Evolutionary conservation across 225 moss, liverwort and hornwort species (phyloP), one percentile per base, ranked within the genome.

Genomic region (Bryum argenteum): DNA sequence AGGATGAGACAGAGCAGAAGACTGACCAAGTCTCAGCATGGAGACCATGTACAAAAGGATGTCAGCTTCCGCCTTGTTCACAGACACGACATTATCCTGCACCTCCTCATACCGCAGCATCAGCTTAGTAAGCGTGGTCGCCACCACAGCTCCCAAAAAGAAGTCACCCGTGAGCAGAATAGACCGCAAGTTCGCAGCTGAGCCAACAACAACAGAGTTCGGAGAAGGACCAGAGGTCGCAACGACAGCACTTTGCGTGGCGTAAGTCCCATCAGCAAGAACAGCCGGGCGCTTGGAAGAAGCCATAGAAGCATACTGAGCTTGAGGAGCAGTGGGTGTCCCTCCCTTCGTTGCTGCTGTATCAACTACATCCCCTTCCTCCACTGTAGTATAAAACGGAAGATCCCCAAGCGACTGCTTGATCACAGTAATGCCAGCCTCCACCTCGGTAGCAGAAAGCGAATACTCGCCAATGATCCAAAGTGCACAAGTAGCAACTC

Each of bases 401-500:
- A 93, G 90, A 37, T 96, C 91, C 51, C 96, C 96, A 9, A 96
- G 91, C 5, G 93, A 93, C 55, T 93, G 96, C 75, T 93, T 93
- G 64, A 93, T 83, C 51, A 87, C 84, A 37, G 80, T 52, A 51
- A 96, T 93, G 39, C 93, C 96, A 22, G 80, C 77, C 82, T 96
- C 93, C 38, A 96, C 89, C 71, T 96, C 96, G 16, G 83, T 52
- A 40, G 79, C 72, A 56, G 93, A 91, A 18, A 90, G 66, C 51
- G 93, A 93, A 80, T 96, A 93, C 83, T 96, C 93, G 20, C 96
- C 96, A 66, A 96, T 91, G 52, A 96, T 96, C 96, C 96, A 96
- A 28, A 96, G 81, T 10, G 96, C 96, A 78, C 96, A 93, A 19
- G 93, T 93, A 41, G 91, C 93, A 20, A 96, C 96, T 79, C 91